These are phyloP conservation scores for Flaveria ramosissima DNA, from an alignment of 129 eudicot genomes.

Conservation along the genomic window DNA sequence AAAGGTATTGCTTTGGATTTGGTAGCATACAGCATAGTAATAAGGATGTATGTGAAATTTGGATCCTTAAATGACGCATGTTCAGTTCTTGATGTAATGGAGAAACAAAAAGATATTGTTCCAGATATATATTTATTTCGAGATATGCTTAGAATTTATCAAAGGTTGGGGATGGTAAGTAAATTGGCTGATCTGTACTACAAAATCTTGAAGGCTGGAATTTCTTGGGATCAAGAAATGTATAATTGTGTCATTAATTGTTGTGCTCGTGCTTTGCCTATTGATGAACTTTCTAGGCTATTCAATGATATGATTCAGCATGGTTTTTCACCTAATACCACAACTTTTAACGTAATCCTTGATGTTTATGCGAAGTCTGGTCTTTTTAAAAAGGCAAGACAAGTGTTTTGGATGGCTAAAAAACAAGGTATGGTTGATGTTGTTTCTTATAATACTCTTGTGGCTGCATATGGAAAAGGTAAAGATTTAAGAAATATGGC, in stretches of 20 bases:
- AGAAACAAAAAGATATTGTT: slow-evolving; percentile 55
- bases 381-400: slow-evolving; percentile 70
- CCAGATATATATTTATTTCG: slow-evolving; percentile 83
- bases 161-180: slow-evolving; percentile 61
- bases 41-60: slow-evolving; percentile 77
- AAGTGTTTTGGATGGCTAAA: slow-evolving; percentile 75
- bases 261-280: slow-evolving; percentile 88
- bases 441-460: slow-evolving; percentile 79
- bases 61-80: slow-evolving; percentile 69
- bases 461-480: slow-evolving; percentile 76
- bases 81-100: slow-evolving; percentile 64
- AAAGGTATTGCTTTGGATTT: slow-evolving; percentile 61
- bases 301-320: slow-evolving; percentile 78
- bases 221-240: slow-evolving; percentile 90
- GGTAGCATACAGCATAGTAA: slow-evolving; percentile 75
- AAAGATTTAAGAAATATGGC: slow-evolving; percentile 68
- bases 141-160: slow-evolving; percentile 88
- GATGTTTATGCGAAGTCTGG: slow-evolving; percentile 75
- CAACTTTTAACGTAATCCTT: slow-evolving; percentile 75
- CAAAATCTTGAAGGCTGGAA: slow-evolving; percentile 61
- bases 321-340: slow-evolving; percentile 70
- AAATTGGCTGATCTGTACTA: slow-evolving; percentile 75
- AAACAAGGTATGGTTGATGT: slow-evolving; percentile 64
- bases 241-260: slow-evolving; percentile 90
- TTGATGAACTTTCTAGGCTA: slow-evolving; percentile 86